Base-by-base conservation (phyloP, 2,329 filamentous ascomycete genomes). In the Didymosphaeria variabile region DNA sequence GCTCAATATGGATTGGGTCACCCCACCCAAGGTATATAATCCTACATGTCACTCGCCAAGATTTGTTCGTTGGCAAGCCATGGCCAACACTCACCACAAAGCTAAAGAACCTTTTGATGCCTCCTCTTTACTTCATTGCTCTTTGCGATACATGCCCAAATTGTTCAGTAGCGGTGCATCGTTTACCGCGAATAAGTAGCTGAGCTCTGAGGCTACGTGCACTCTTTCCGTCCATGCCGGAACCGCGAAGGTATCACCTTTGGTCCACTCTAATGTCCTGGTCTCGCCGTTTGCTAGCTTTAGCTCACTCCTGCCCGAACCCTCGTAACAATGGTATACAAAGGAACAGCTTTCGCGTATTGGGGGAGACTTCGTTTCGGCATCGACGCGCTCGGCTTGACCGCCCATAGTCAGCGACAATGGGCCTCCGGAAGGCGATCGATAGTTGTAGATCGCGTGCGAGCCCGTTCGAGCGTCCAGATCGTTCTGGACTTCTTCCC, bases 221-320 rank as follows among this genome's bases (percentile, higher is more conserved):
- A 83, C 76, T 58, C 82, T 84, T 19, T 64, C 69, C 47, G 83
- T 71, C 84, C 85, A 86, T 0, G 83, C 70, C 0, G 84, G 85
- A 8, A 87, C 74, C 58, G 80, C 83, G 58, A 87, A 86, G 0
- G 83, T 86, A 66, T 87, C 85, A 6, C 82, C 80, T 45, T 76
- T 69, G 58, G 80, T 79, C 84, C 84, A 86, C 0, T 55, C 32
- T 21, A 80, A 63, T 3, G 55, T 70, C 44, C 76, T 61, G 0
- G 73, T 79, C 3, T 56, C 60, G n/a, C 55, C 55, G 13, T 32
- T 46, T 10, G 60, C 32, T 4, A 38, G 7, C 38, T 75, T 75
- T 36, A 86, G 78, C 0, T 66, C 64, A 1, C 77, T 78, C 21
- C 73, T 64, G 0, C 85, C 85, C 0, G 64, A 71, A 0, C 85